Evolutionary conservation across 1,284 basidiomycete genomes (phyloP), one percentile per base, ranked within the genome.

Genomic region (Moniliella sp.): DNA sequence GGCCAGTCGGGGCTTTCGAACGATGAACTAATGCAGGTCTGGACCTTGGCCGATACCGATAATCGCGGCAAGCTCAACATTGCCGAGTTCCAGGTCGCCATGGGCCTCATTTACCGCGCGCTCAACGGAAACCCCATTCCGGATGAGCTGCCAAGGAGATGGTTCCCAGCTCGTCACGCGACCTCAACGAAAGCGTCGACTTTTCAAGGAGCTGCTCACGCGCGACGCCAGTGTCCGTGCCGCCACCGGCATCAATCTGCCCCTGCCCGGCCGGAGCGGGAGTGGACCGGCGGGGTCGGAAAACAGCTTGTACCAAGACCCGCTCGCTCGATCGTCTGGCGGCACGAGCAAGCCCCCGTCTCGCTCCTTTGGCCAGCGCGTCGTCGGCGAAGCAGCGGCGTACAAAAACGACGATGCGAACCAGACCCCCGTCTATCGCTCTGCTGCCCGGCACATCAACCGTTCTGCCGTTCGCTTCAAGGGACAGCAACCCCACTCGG

Each of bases 61-160:
- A 58, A 59, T 34, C 43, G 55, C 8, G 57, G 57, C 25, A 59
- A 59, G 40, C 46, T 59, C 31, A 94, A 93, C 56, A 67, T 88
- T 27, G 78, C 82, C 15, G 88, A 97, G 61, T 99, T 99, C 62
- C 84, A 97, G 59, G 80, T 94, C 34, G 91, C 88, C 1, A 99
- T 99, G 88, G 86, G 81, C 38, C 67, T 97, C 35, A 93, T 97
- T 57, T 94, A 88, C 64, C 75, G 88, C 52, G 44, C 40, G 11
- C 42, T 47, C 27, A 93, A 91, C 58, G 88, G 91, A 5, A 88
- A 83, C 61, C 72, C 75, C 2, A 72, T 97, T 28, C 91, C 91
- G 1, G 75, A 81, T 23, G 66, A 70, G 32, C 72, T 94, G 0
- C 88, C 1, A 63, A 73, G 4, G 91, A 97, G 63, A 73, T 99